These are phyloP conservation scores for Bathelium albidoporum DNA, from an alignment of 495 filamentous ascomycete species.

Conservation along the genomic window DNA sequence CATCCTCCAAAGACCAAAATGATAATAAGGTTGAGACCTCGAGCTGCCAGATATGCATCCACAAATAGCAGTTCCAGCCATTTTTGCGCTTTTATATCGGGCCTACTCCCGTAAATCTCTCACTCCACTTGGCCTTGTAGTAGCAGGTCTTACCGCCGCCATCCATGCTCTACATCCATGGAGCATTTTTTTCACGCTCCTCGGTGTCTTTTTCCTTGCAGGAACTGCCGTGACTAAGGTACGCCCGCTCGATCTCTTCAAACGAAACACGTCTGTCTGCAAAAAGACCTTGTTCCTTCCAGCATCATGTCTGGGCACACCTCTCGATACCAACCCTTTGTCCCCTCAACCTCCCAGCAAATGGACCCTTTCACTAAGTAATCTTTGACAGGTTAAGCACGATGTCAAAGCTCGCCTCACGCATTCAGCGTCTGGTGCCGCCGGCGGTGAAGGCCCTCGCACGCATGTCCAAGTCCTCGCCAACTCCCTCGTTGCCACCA, in stretches of 20 bases:
- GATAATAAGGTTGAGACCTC: not conserved
- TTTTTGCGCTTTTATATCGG: slow-evolving; percentile 52
- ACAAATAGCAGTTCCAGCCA: slow-evolving; percentile 42
- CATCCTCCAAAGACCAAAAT: too few relatives aligned
- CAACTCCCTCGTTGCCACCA: slow-evolving; percentile 69
- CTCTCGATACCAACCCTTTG: slow-evolving; percentile 70
- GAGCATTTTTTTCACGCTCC: slow-evolving; percentile 73
- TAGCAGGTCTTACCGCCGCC: slow-evolving; percentile 59
- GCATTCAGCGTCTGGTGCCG: slow-evolving; percentile 55
- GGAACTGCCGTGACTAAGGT: slow-evolving; percentile 80
- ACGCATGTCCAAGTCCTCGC: slow-evolving; percentile 85
- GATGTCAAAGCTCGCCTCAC: slow-evolving; percentile 75
- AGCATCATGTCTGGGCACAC: too few relatives aligned
- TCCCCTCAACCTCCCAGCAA: slow-evolving; percentile 65
- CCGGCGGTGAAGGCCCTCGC: slow-evolving; percentile 69
- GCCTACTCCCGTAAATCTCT: slow-evolving; percentile 65
- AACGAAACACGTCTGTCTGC: not conserved
- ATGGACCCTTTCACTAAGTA: slow-evolving; percentile 40
- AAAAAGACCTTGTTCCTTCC: slow-evolving; percentile 48
- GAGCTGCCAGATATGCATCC: not conserved
- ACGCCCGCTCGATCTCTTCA: not conserved
- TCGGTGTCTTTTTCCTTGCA: slow-evolving; percentile 76
- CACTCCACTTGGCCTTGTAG: slow-evolving; percentile 59
- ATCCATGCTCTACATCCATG: slow-evolving; percentile 84
- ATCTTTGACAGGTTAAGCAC: slow-evolving; percentile 52